Percentiles rank a stretch among this genome's conserved stretches.
These are phyloP conservation scores for Trichoderma sp. DNA, from an alignment of 2,329 filamentous ascomycete genomes.

Conservation along the genomic window DNA sequence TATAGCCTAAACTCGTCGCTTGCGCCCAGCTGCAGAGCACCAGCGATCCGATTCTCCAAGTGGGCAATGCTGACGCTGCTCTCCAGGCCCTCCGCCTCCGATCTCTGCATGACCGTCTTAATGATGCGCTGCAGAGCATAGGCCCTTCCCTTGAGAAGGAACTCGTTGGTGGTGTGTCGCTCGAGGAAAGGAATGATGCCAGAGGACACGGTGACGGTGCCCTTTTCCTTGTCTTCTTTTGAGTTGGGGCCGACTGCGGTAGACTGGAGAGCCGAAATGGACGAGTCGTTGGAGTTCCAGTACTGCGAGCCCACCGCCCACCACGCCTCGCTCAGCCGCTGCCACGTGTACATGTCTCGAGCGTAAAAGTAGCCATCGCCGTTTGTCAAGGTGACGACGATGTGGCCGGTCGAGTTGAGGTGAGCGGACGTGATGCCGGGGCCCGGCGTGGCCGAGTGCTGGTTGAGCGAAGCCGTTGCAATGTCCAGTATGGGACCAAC, in stretches of 20 bases:
- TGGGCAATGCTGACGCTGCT: constrained; percentile 90
- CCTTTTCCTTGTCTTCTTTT: constrained; percentile 49
- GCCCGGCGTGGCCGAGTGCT: constrained; percentile 71
- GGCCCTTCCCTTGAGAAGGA: constrained; percentile 85
- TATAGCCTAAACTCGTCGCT: constrained; percentile 93
- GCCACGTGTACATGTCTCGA: constrained; percentile 84
- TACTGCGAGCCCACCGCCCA: constrained; percentile 98
- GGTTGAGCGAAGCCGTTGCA: constrained; percentile 75
- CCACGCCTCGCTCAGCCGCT: constrained; percentile 94
- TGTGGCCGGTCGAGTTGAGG: constrained; percentile 81
- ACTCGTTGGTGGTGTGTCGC: constrained; percentile 91
- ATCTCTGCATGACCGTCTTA: constrained; percentile 82
- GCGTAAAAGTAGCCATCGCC: constrained; percentile 94
- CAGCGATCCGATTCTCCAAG: constrained; percentile 91
- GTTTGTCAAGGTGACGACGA: constrained; percentile 89
- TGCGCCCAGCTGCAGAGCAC: constrained; percentile 79
- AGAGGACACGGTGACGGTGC: constrained; percentile 68
- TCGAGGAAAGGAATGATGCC: constrained; percentile 93
- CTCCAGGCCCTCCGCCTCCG: constrained; percentile 92
- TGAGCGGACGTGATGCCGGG: constrained; percentile 90
- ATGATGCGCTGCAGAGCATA: constrained; percentile 90
- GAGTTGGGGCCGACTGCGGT: constrained; percentile 64
- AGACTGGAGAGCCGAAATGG: constrained; percentile 77
- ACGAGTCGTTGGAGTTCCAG: constrained; percentile 96
- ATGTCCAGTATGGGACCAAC: constrained; percentile 87